Conservation (phyloP, 2,329 filamentous ascomycete species). For the Penicillium sp. region DNA sequence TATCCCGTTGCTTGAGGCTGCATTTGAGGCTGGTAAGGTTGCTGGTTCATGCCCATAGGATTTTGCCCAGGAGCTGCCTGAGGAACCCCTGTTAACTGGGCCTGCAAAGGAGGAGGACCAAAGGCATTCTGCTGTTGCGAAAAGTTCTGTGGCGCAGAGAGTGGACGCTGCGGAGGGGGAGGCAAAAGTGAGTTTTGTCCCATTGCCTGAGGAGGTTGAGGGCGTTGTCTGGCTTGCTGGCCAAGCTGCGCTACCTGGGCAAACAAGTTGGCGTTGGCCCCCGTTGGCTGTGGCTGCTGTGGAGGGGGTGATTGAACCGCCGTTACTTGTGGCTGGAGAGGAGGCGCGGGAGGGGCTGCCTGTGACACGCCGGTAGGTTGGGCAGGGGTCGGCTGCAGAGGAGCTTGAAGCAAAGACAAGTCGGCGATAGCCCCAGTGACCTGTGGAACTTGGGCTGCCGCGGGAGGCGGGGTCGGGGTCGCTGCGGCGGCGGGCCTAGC, state of each 20-base stretch:
- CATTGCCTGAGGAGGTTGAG: conserved; percentile 65
- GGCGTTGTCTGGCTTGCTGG: conserved; percentile 62
- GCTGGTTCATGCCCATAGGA: conserved; percentile 70
- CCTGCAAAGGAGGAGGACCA: conserved; percentile 71
- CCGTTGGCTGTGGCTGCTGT: conserved; percentile 42
- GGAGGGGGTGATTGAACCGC: conserved; percentile 38
- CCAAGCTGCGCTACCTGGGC: conserved; percentile 45
- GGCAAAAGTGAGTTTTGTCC: conserved; percentile 67
- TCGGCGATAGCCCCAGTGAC: conserved; percentile 72
- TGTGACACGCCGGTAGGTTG: conserved; percentile 52
- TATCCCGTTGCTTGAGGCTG: conserved; percentile 70
- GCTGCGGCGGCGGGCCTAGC: conserved; percentile 44
- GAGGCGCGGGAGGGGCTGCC: conserved; percentile 36
- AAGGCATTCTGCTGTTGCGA: conserved; percentile 72
- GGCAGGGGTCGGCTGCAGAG: conserved; percentile 57
- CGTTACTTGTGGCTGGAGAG: conserved; percentile 48
- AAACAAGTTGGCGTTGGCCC: conserved; percentile 53
- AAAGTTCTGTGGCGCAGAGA: conserved; percentile 83
- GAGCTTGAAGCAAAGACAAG: conserved; percentile 63
- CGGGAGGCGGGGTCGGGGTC: conserved; percentile 27
- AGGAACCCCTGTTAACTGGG: conserved; percentile 77
- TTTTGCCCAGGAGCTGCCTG: conserved; percentile 69
- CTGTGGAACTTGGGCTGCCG: conserved; percentile 32
- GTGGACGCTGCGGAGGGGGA: conserved; percentile 76
- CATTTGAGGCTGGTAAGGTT: conserved; percentile 65